Base-by-base conservation (phyloP, 2,329 filamentous ascomycete species). In the Arthrinium puccinioides region DNA sequence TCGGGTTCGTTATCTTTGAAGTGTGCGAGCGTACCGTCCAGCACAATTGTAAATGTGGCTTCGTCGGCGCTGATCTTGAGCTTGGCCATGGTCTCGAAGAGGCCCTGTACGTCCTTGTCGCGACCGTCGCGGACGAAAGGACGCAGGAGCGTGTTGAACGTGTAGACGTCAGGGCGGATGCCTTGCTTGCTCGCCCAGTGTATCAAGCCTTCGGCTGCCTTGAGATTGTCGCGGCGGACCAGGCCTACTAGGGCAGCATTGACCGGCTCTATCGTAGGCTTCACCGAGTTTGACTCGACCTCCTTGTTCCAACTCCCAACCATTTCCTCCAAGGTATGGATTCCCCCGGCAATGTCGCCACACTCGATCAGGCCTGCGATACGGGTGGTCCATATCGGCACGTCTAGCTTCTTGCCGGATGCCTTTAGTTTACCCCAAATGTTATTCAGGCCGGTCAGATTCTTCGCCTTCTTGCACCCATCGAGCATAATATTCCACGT, bases 401-500 rank as follows among this genome's bases (percentile, higher is more conserved):
- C 57, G 55, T 90, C 85, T 5, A 87, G 76, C 44, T 71, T 60
- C 9, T 78, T 50, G 2, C 74, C 74, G 2, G 76, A 70, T 8
- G 52, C 53, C 4, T 72, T 51, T 60, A 92, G 75, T 44, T 73
- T 75, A 0, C 60, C 47, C 86, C 87, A 94, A 21, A 88, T 69
- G 1, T 67, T 67, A 38, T 81, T 73, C 42, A 89, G 65, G 16
- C 71, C 76, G n/a, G 64, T 55, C 1, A 67, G 46, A 48, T 87
- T 79, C 37, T 68, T 67, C 34, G 75, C 69, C 34, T 66, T 69
- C 51, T 72, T 74, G 59, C 80, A 87, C 2, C 85, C 85, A 39
- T 76, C 69, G 46, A 92, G 74, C 73, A 92, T 83, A 29, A 75
- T 64, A 26, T 79, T 82, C 74, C 84, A 92, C 0, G 84, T 82